phyloP scores from a whole-genome alignment of 495 filamentous ascomycete species.

The Xylaria palmicola region DNA sequence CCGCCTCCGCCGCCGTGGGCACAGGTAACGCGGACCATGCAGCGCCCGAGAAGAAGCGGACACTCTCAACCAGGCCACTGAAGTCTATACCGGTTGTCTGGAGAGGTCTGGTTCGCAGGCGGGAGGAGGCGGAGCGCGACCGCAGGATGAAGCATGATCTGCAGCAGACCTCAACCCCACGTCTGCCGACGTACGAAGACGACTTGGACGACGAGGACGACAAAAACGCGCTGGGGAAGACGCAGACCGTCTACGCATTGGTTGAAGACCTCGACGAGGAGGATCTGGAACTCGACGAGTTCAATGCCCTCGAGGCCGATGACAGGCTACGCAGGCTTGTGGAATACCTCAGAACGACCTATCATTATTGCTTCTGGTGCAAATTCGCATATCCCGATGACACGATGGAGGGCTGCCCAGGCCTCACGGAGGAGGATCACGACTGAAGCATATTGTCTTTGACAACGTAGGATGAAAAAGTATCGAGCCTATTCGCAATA shows the following conservation, averaged over 20 bases:
- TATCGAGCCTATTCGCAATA: background rate
- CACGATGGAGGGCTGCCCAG: conserved; percentile 86
- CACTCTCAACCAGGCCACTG: conserved; percentile 43
- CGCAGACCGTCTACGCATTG: conserved; percentile 35
- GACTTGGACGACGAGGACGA: conserved; percentile 53
- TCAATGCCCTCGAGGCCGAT: conserved; percentile 62
- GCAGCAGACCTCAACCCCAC: conserved; percentile 54
- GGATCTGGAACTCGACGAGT: conserved; percentile 81
- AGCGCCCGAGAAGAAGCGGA: conserved; percentile 41
- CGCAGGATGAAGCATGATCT: conserved; percentile 67
- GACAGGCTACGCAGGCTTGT: conserved; percentile 68
- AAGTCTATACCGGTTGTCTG: conserved; percentile 75
- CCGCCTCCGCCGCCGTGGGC: background rate
- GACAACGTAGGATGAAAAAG: background rate
- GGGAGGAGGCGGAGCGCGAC: conserved; percentile 69
- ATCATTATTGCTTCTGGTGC: conserved; percentile 96
- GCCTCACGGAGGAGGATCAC: conserved; percentile 87
- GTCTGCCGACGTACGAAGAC: conserved; percentile 52
- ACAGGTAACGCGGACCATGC: background rate
- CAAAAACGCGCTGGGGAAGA: conserved; percentile 47
- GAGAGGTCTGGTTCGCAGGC: conserved; percentile 66
- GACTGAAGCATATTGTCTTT: conserved; percentile 52
- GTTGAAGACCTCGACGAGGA: conserved; percentile 79
- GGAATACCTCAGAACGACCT: conserved; percentile 62
- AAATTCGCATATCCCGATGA: conserved; percentile 72